Percentiles rank a stretch among this genome's conserved stretches.
phyloP scores from a whole-genome alignment of 495 filamentous ascomycete species.

The Penicillium waksmanii region DNA sequence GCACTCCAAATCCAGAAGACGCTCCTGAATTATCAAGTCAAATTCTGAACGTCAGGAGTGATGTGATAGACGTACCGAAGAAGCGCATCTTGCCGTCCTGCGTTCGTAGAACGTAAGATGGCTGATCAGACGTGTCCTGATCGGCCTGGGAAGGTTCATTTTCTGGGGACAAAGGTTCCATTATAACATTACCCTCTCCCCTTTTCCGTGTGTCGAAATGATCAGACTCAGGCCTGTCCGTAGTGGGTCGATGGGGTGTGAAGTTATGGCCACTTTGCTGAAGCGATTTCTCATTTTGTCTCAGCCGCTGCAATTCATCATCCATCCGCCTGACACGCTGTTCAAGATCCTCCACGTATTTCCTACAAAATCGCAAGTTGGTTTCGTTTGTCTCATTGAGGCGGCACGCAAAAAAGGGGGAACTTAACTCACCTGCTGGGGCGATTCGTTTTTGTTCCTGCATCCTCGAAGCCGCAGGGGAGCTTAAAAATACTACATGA shows the following conservation, averaged over 20 bases:
- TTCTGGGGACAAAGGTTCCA: background rate
- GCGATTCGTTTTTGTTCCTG: background rate
- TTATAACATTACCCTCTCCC: background rate
- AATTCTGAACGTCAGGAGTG: background rate
- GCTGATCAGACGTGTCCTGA: slow-evolving; percentile 4
- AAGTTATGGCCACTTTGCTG: background rate
- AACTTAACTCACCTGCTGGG: slow-evolving; percentile 5
- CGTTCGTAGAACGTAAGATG: slow-evolving; percentile 15
- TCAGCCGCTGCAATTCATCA: slow-evolving; percentile 9
- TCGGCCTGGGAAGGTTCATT: slow-evolving; percentile 7
- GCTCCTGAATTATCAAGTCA: slow-evolving; percentile 13
- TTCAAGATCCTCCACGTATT: slow-evolving; percentile 14
- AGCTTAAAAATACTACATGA: slow-evolving; percentile 17
- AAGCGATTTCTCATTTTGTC: background rate
- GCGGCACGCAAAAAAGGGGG: background rate
- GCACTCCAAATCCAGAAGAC: slow-evolving; percentile 16
- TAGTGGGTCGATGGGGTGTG: background rate
- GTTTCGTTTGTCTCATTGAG: background rate
- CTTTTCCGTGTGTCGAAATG: background rate
- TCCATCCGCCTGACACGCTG: slow-evolving; percentile 8
- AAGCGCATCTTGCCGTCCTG: slow-evolving; percentile 19
- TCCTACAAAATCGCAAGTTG: background rate
- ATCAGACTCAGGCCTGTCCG: background rate
- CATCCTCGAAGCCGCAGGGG: slow-evolving; percentile 12
- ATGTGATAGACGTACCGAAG: slow-evolving; percentile 15